Percentiles rank a stretch among this genome's conserved stretches.
phyloP scores from a whole-genome alignment of 768 basidiomycete species.

The Pisolithus sp. region DNA sequence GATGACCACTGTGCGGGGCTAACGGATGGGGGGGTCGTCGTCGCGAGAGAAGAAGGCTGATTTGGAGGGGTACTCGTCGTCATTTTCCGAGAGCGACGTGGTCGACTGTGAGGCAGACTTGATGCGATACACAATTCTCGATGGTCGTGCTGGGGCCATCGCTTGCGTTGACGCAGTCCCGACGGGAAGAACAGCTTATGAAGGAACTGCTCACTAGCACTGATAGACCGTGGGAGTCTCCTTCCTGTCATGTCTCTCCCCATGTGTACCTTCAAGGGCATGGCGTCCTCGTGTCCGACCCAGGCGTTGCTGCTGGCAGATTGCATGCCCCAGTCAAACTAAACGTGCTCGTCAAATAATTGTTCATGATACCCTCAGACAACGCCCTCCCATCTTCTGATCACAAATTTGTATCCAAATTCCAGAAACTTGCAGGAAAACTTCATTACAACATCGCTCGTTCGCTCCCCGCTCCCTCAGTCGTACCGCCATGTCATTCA shows the following conservation, averaged over 20 bases:
- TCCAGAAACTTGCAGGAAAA: slow-evolving; percentile 6
- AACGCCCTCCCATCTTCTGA: neutral
- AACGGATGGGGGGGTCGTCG: slow-evolving; percentile 33
- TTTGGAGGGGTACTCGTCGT: slow-evolving; percentile 56
- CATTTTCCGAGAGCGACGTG: slow-evolving; percentile 74
- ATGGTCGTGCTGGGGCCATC: slow-evolving; percentile 21
- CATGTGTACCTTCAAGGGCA: neutral
- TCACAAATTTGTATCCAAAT: neutral
- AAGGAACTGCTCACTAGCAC: too few species aligned
- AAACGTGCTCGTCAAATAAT: neutral
- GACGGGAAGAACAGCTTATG: too few species aligned
- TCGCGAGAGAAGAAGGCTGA: slow-evolving; percentile 34
- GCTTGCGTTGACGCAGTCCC: neutral
- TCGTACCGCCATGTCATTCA: neutral
- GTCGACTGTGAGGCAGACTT: slow-evolving; percentile 60
- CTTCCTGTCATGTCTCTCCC: neutral
- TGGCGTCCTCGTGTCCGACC: neutral
- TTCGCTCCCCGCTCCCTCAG: slow-evolving; percentile 1
- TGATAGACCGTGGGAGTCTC: slow-evolving; percentile 1
- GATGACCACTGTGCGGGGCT: slow-evolving; percentile 59
- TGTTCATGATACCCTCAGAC: slow-evolving; percentile 14
- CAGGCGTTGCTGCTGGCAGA: neutral
- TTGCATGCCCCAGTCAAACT: slow-evolving; percentile 3
- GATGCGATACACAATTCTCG: slow-evolving; percentile 30
- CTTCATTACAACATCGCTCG: neutral